Evolutionary conservation across 148 eudicot genomes (phyloP), one percentile per base, ranked within the genome.

Genomic region (Amaranthus cruentus): DNA sequence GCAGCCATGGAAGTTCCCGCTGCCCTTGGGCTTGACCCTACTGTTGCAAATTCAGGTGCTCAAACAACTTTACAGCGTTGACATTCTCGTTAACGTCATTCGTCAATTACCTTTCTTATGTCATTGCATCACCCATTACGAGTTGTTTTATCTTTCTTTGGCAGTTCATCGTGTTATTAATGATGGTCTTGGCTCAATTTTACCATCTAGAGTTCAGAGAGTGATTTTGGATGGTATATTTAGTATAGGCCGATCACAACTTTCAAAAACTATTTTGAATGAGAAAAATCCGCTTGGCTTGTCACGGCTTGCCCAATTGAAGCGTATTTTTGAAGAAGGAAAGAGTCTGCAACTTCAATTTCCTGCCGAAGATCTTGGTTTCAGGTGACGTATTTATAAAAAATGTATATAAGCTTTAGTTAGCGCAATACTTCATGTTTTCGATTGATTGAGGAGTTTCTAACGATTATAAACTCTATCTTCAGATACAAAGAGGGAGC

Each of bases 351-450:
- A 95, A 82, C 91, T 95, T 54, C 97, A 95, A 80, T 95, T 95
- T 71, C 99, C 96, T 67, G 99, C 96, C n/a, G 99, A 92, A 80
- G 99, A 95, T 84, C 89, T 95, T 46, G 99, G 99, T 78, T 95
- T 90, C 84, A 85, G 97, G 99, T 90, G 80, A 28, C 38, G 38
- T 28, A 28, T 28, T 28, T 28, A 28, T 28, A 28, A 28, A 28
- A 28, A 28, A 28, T 28, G 38, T 28, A 56, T 3, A 38, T 61
- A 60, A 13, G 9, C 61, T 66, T 57, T 13, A 54, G 42, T 44
- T 58, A 3, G 44, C 2, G 44, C 44, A 5, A 14, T 62, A 38
- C n/a, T 42, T 47, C 47, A 62, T 62, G 62, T 0, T 21, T 28
- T 60, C 43, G 5, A 42, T 62, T 43, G 47, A 62, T 21, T 10